phyloP scores from a whole-genome alignment of 306 rosid genomes.

The Inga laurina region DNA sequence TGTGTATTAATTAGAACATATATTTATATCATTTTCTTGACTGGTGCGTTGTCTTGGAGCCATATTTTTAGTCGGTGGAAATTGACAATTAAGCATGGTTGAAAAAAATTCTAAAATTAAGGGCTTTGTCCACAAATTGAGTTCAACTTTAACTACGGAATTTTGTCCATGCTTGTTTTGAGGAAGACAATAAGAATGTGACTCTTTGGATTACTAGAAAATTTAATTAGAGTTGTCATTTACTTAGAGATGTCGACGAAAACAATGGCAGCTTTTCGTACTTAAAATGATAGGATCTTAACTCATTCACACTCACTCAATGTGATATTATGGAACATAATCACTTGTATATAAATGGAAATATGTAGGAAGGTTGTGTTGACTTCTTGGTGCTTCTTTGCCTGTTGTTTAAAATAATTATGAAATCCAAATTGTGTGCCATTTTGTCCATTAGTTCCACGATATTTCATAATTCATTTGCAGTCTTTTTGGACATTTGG shows the following conservation, averaged over 20 bases:
- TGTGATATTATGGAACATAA: not conserved
- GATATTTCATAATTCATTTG: conserved; percentile 18
- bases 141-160: conserved; percentile 19
- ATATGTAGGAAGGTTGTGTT: not conserved
- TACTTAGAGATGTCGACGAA: conserved; percentile 5
- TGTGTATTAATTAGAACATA: not conserved
- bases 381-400: not conserved
- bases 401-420: not conserved
- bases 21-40: not conserved
- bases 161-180: not conserved
- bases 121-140: not conserved
- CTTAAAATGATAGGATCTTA: not conserved
- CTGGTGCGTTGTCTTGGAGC: not conserved
- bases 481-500: conserved; percentile 31
- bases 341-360: not conserved
- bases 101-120: not conserved
- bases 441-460: not conserved
- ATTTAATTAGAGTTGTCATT: not conserved
- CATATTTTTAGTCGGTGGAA: conserved; percentile 24
- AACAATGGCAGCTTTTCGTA: conserved; percentile 17
- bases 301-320: not conserved
- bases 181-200: not conserved
- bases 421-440: not conserved
- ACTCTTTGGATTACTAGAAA: conserved; percentile 26
- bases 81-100: conserved; percentile 16